Evolutionary conservation across 148 eudicot species (phyloP).

Genomic region (Amaranthus cruentus): DNA sequence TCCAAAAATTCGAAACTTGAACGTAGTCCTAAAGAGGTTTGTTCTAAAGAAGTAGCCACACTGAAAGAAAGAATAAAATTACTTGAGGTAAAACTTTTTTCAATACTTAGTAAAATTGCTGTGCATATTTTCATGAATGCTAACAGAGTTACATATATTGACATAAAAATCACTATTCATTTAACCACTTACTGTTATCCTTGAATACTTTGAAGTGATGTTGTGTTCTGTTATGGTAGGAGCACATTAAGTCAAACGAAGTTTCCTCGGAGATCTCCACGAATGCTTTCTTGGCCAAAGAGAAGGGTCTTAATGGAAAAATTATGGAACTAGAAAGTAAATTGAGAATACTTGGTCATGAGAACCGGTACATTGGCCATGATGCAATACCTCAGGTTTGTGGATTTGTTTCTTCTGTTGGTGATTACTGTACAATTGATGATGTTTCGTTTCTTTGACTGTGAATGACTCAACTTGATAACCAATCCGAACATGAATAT

Average conservation of each 20-base stretch:
- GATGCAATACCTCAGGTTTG: slow-evolving; percentile 33
- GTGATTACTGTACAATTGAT: background rate
- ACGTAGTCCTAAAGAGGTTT: slow-evolving; percentile 45
- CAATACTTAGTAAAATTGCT: background rate
- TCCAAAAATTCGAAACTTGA: slow-evolving; percentile 34
- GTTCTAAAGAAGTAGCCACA: slow-evolving; percentile 50
- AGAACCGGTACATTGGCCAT: slow-evolving; percentile 20
- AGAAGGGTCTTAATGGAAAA: slow-evolving; percentile 52
- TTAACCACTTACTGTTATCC: no score
- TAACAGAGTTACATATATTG: background rate
- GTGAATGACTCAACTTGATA: background rate
- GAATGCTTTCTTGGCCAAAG: slow-evolving; percentile 63
- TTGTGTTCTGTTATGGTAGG: slow-evolving; percentile 35
- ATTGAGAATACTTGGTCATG: slow-evolving; percentile 37
- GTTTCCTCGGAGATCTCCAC: slow-evolving; percentile 56
- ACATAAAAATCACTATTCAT: no score
- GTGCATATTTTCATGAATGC: background rate
- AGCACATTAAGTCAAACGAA: slow-evolving; percentile 68
- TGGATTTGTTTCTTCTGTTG: slow-evolving; percentile 10
- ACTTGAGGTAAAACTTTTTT: slow-evolving; percentile 56
- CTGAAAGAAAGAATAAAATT: slow-evolving; percentile 58
- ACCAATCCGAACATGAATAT: background rate
- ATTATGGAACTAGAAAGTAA: slow-evolving; percentile 61
- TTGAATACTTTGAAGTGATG: background rate
- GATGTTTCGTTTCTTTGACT: no score